Base-by-base conservation (phyloP, 78 protist species). In the Blattamonas nauphoetae region DNA sequence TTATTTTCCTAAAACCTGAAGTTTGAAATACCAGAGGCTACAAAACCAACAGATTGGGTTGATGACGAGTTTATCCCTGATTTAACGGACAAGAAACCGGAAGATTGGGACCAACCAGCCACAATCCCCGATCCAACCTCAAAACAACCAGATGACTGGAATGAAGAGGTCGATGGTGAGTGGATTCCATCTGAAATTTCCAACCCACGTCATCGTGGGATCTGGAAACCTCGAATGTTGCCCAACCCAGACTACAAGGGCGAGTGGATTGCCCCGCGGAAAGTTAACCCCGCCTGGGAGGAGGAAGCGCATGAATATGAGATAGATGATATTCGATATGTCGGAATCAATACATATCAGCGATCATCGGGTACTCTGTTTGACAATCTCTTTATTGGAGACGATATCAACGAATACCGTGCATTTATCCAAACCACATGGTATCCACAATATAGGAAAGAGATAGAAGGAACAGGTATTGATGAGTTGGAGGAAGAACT, bases 281-380 rank as follows among this genome's bases (percentile, higher is more conserved):
- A 96, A 63, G 89, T n/a, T 32, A 91, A 91, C 81, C 93, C 90
- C 3, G 86, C 82, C 11, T 64, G 6, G 55, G 42, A 35, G 36
- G n/a, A 35, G 36, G 46, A 4, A 35, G 21, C n/a, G 6, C 33
- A 35, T 11, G n/a, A 6, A 21, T 83, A 44, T 42, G 34, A 3
- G 36, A 3, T 29, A 6, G 41, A 79, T 5, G 41, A 21, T 5
- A n/a, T 79, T 4, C 33, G 83, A 6, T 79, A 55, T 84, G 86
- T 84, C 34, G 86, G 45, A 4, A 55, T 84, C 6, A 6, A 46
- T 5, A 43, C 45, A 5, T 84, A 6, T 4, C 86, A 84, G 78
- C 97, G 95, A 78, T 94, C 94, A 94, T 42, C 95, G n/a, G 99
- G 99, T 78, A 85, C 97, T 78, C 91, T 96, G 94, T 97, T 96